Conservation (phyloP, 176 grass and related monocot species). For the Coix lacrymajobi region DNA sequence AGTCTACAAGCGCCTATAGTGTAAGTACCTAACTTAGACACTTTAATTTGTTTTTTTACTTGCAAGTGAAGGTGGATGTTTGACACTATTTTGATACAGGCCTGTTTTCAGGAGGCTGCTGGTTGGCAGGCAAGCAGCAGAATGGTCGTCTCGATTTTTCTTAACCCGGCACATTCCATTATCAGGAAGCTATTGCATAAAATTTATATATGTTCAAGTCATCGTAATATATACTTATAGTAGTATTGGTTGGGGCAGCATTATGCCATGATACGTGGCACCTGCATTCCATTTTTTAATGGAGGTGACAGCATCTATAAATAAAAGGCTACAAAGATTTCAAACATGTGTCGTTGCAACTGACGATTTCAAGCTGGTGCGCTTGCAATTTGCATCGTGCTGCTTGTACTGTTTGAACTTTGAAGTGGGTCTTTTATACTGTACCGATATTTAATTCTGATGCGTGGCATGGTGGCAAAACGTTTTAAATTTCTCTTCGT, state of each 20-base stretch:
- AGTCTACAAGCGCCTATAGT: not conserved
- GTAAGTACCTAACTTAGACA: not conserved
- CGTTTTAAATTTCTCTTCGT: not conserved
- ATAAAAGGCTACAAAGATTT: not conserved
- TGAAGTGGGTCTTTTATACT: not conserved
- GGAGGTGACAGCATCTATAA: not conserved
- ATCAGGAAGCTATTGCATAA: not conserved
- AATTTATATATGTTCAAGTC: not conserved
- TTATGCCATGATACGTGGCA: constrained; percentile 11
- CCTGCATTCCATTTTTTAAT: not conserved
- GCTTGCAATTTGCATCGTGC: not conserved
- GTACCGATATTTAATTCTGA: not conserved
- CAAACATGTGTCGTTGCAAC: not conserved
- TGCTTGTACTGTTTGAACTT: not conserved
- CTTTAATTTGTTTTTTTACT: constrained; percentile 1
- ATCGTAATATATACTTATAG: not conserved
- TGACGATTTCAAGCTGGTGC: not conserved
- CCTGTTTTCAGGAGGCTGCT: constrained; percentile 37
- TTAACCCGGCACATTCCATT: not conserved
- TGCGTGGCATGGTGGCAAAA: constrained; percentile 8
- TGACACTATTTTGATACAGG: not conserved
- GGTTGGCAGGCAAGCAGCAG: constrained; percentile 21
- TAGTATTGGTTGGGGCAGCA: not conserved
- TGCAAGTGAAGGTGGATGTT: not conserved
- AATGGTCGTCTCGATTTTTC: constrained; percentile 1